Percentiles rank a stretch among this genome's conserved stretches.
Conservation (phyloP, 768 basidiomycete genomes). For the Boletus reticuloceps region DNA sequence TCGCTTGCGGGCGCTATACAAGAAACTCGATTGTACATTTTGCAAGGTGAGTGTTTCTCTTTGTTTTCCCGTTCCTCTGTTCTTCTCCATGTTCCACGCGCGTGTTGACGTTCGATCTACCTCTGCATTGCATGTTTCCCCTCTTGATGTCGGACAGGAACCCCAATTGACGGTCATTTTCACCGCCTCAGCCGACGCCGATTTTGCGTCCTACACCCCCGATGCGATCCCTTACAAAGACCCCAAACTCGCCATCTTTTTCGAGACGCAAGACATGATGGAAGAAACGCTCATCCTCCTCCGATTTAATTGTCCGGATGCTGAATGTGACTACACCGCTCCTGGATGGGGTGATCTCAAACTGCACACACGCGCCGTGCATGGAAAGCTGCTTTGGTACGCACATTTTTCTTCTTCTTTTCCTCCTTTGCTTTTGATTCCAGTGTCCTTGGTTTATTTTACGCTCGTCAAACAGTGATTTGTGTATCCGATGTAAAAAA, state of each 20-base stretch:
- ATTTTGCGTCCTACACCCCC: constrained; percentile 56
- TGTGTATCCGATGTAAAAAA: constrained; percentile 89
- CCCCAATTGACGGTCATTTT: constrained; percentile 75
- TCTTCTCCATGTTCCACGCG: background rate
- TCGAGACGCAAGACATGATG: constrained; percentile 93
- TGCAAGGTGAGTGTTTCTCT: constrained; percentile 82
- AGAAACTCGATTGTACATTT: constrained; percentile 91
- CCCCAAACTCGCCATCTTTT: constrained; percentile 70
- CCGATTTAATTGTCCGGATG: constrained; percentile 90
- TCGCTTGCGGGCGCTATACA: constrained; percentile 87
- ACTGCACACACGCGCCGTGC: constrained; percentile 73
- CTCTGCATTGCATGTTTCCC: no score
- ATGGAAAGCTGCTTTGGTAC: constrained; percentile 81
- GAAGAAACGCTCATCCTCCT: constrained; percentile 89
- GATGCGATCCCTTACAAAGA: constrained; percentile 65
- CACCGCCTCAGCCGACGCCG: constrained; percentile 60
- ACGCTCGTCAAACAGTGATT: constrained; percentile 47
- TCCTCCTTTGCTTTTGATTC: no score
- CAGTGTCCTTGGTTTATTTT: background rate
- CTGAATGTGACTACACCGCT: constrained; percentile 78
- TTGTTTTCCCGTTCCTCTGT: no score
- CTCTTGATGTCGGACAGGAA: constrained; percentile 42
- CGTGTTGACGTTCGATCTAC: background rate
- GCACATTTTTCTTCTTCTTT: background rate
- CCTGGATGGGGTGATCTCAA: constrained; percentile 90